These are phyloP conservation scores for Scenedesmus sp. DNA, from an alignment of 163 green algal genomes.

Conservation along the genomic window DNA sequence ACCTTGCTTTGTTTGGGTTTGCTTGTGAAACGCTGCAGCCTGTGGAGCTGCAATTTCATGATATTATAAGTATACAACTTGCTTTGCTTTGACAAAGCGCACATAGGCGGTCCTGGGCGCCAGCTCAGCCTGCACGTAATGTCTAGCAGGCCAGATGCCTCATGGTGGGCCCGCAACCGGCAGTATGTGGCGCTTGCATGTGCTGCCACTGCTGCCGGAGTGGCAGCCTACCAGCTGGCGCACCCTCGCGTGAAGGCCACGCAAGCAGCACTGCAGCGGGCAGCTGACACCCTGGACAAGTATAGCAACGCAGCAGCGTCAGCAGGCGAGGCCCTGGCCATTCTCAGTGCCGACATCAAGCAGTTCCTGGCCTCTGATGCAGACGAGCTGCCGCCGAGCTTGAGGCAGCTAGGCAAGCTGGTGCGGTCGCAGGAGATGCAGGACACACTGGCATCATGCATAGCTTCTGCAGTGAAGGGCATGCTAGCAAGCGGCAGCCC, in stretches of 20 bases:
- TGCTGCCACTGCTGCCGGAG: background rate
- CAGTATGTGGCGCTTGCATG: slow-evolving; percentile 14
- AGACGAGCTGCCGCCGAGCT: slow-evolving; percentile 63
- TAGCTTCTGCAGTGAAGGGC: slow-evolving; percentile 1
- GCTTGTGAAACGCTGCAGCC: background rate
- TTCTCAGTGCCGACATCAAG: slow-evolving; percentile 57
- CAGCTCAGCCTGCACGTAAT: slow-evolving; percentile 3
- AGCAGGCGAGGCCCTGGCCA: slow-evolving; percentile 34
- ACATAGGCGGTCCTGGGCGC: background rate
- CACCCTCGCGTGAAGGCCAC: slow-evolving; percentile 26
- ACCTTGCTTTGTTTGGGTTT: background rate
- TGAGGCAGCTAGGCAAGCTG: slow-evolving; percentile 69
- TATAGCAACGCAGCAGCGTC: slow-evolving; percentile 44
- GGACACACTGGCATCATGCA: slow-evolving; percentile 49
- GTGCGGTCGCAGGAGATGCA: slow-evolving; percentile 63
- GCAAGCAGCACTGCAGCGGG: slow-evolving; percentile 18
- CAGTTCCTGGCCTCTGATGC: slow-evolving; percentile 59
- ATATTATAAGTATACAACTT: background rate
- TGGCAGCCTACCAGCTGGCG: slow-evolving; percentile 18
- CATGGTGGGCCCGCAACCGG: slow-evolving; percentile 46
- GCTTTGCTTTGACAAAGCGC: background rate
- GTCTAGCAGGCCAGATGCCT: slow-evolving; percentile 1
- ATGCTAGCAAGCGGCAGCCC: background rate
- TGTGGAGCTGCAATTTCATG: background rate
- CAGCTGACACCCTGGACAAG: slow-evolving; percentile 38